Percentiles rank a stretch among this genome's conserved stretches.
These are phyloP conservation scores for Stevia rebaudiana DNA, from an alignment of 140 eudicot genomes.

Conservation along the genomic window DNA sequence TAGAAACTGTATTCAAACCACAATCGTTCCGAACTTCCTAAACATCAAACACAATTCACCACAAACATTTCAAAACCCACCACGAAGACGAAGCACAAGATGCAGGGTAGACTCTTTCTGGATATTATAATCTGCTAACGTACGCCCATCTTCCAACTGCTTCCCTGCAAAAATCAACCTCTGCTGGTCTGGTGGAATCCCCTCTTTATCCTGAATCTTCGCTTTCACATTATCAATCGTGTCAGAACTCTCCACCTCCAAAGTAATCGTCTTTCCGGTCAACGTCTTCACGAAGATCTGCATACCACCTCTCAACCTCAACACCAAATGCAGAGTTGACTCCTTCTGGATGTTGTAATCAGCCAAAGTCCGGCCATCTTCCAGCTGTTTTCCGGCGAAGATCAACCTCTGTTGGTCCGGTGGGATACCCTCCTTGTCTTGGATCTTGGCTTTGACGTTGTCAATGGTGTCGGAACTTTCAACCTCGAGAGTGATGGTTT, in stretches of 20 bases:
- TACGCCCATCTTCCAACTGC: conserved; percentile 9
- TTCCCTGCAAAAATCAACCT: background rate
- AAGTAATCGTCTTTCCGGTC: background rate
- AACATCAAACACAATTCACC: too few relatives aligned
- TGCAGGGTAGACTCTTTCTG: conserved; percentile 18
- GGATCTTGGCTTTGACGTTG: conserved; percentile 16
- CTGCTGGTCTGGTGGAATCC: conserved; percentile 9
- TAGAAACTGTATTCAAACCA: too few relatives aligned
- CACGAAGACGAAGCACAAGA: background rate
- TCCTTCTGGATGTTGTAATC: conserved; percentile 15
- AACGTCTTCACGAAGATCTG: conserved; percentile 4
- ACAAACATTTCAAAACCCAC: background rate
- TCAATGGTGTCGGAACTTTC: conserved; percentile 16
- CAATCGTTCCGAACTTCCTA: too few relatives aligned
- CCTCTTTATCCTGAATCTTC: conserved; percentile 9
- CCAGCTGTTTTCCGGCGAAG: conserved; percentile 10
- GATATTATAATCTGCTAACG: conserved; percentile 16
- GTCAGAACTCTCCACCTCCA: background rate
- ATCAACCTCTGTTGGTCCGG: conserved; percentile 20
- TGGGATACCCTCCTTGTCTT: conserved; percentile 20
- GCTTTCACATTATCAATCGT: conserved; percentile 4
- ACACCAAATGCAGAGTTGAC: background rate
- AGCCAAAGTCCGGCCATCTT: background rate
- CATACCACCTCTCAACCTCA: conserved; percentile 7
- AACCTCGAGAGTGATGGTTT: conserved; percentile 8